Conservation (phyloP, 768 basidiomycete genomes). For the Cystobasidium onofrii region DNA sequence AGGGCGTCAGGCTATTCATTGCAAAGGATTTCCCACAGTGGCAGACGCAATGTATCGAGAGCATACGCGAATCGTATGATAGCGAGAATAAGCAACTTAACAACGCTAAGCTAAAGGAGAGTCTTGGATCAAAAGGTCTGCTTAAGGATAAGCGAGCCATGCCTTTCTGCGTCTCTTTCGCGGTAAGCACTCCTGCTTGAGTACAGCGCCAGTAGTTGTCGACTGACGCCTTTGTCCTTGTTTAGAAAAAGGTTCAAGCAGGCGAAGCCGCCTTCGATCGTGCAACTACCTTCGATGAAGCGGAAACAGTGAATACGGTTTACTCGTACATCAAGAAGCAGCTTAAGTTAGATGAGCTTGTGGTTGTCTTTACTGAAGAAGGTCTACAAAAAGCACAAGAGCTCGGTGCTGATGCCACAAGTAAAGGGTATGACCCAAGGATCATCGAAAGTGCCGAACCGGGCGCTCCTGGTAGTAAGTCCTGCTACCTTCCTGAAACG, state of each 20-base stretch:
- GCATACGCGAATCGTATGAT: conserved; percentile 42
- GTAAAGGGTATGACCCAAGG: conserved; percentile 56
- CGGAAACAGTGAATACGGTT: conserved; percentile 60
- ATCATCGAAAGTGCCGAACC: conserved; percentile 84
- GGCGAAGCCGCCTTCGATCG: conserved; percentile 74
- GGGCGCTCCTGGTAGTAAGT: conserved; percentile 1
- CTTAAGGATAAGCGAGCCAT: conserved; percentile 93
- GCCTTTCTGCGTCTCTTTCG: conserved; percentile 89
- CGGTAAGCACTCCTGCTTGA: conserved; percentile 53
- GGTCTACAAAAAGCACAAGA: conserved; percentile 65
- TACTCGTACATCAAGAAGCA: conserved; percentile 68
- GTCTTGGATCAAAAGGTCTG: conserved; percentile 62
- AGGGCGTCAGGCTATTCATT: conserved; percentile 79
- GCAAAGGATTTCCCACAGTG: conserved; percentile 85
- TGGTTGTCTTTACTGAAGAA: conserved; percentile 61
- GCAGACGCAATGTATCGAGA: conserved; percentile 75
- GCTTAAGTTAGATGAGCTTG: conserved; percentile 45
- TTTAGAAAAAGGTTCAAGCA: conserved; percentile 70
- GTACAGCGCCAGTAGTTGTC: too few species aligned
- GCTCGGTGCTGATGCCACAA: conserved; percentile 49
- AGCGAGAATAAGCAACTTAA: conserved; percentile 59
- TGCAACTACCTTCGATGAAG: conserved; percentile 72
- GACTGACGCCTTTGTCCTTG: conserved; percentile 47
- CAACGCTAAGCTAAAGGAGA: conserved; percentile 65
- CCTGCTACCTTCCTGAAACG: neutral